Percentiles rank a stretch among this genome's conserved stretches.
Evolutionary conservation across 139 green algal species (phyloP).

Genomic region (Closterium sp.): DNA sequence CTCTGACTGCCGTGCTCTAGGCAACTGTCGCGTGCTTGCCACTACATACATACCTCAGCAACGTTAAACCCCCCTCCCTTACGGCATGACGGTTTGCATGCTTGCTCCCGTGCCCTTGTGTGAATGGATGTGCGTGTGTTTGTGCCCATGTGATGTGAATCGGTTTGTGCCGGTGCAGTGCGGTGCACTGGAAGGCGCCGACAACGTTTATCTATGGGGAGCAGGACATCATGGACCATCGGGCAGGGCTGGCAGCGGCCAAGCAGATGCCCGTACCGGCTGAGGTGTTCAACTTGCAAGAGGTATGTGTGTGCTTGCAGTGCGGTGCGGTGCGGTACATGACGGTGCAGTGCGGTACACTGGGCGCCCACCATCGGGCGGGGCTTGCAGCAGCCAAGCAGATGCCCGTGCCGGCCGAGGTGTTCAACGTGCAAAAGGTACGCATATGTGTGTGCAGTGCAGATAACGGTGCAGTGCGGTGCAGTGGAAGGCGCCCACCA

Average conservation of each 20-base stretch:
- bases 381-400: not conserved
- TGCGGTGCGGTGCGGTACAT: not conserved
- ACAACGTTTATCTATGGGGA: constrained; percentile 50
- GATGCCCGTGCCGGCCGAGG: not conserved
- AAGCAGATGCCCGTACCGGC: constrained; percentile 1
- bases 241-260: not conserved
- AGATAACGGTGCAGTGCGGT: constrained; percentile 9
- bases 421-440: not conserved
- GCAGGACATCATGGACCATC: constrained; percentile 49
- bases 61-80: too few species aligned
- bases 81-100: too few species aligned
- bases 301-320: not conserved
- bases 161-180: constrained; percentile 1
- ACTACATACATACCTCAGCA: too few species aligned
- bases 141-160: too few species aligned
- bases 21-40: too few species aligned
- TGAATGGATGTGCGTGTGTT: too few species aligned
- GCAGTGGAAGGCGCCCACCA: constrained; percentile 33
- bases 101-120: too few species aligned
- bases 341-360: too few species aligned
- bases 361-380: not conserved
- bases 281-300: not conserved
- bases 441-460: too few species aligned
- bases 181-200: constrained; percentile 26
- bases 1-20: too few species aligned